Base-by-base conservation (phyloP, 352 stramenopile genomes). In the Pythium insidiosum region DNA sequence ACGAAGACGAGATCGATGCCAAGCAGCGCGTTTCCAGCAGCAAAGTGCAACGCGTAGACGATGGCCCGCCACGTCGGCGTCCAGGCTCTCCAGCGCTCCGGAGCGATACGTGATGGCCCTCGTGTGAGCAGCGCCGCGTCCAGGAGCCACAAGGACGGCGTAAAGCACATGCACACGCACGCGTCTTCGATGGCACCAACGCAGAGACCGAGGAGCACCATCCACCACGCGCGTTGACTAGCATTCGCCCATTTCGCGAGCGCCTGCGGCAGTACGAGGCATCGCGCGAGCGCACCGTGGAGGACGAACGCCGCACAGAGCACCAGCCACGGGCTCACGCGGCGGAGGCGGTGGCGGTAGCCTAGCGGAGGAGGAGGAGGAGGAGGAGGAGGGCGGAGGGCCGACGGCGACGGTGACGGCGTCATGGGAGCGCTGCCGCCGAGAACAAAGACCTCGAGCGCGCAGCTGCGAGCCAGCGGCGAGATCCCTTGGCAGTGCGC, bases 241-340 rank as follows among this genome's bases (percentile, higher is more conserved):
- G 67, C 60, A 36, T 68, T 78, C 24, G 60, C 73, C 73, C 73
- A 82, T 47, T 78, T 82, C 45, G 35, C 28, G 21, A 77, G 44
- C 21, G 77, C 36, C 15, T 58, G 47, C 0, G 47, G 33, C 4
- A 61, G 21, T 28, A 62, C 55, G 15, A 62, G 47, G 21, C 58
- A 29, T 11, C 69, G 64, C 36, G 70, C 56, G 19, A 59, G 21
- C 28, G 55, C 10, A 15, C 69, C 64, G 41, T 77, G 65, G 25
- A 53, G 7, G n/a, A 77, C 38, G 15, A 75, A 58, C 5, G 50
- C 48, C n/a, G n/a, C n/a, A n/a, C n/a, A n/a, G n/a, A n/a, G n/a
- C n/a, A n/a, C n/a, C n/a, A n/a, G n/a, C n/a, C n/a, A n/a, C n/a
- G n/a, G n/a, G n/a, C n/a, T n/a, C n/a, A n/a, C n/a, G n/a, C n/a